Percentiles rank a stretch among this genome's conserved stretches.
Conservation (phyloP, 805 yeast genomes). For the Candida peoriensis region DNA sequence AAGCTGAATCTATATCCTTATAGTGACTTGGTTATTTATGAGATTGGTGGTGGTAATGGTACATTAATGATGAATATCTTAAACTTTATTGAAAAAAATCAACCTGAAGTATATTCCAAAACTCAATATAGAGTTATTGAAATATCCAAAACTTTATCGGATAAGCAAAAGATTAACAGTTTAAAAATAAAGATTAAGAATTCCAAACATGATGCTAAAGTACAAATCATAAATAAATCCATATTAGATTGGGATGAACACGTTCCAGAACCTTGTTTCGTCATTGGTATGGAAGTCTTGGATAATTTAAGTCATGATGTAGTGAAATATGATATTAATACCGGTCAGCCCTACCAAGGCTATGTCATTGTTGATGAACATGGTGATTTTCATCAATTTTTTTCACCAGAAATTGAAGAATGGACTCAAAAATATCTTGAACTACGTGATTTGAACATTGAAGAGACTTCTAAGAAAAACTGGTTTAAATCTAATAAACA, state of each 20-base stretch:
- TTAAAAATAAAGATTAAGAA: slow-evolving; percentile 11
- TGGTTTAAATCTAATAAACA: no score
- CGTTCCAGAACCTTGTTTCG: slow-evolving; percentile 64
- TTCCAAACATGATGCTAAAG: slow-evolving; percentile 47
- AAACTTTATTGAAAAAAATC: slow-evolving; percentile 52
- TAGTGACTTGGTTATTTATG: slow-evolving; percentile 70
- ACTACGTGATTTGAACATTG: slow-evolving; percentile 25
- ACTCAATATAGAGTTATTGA: slow-evolving; percentile 45
- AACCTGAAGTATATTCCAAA: slow-evolving; percentile 68
- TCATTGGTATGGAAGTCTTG: slow-evolving; percentile 76
- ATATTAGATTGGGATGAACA: slow-evolving; percentile 66
- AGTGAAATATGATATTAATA: slow-evolving; percentile 63
- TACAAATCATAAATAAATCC: slow-evolving; percentile 66
- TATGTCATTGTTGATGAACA: slow-evolving; percentile 66
- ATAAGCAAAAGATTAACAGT: slow-evolving; percentile 22
- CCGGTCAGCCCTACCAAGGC: slow-evolving; percentile 71
- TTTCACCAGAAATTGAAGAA: slow-evolving; percentile 53
- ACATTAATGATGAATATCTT: slow-evolving; percentile 74
- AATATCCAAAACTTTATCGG: slow-evolving; percentile 20
- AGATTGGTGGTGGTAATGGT: slow-evolving; percentile 90
- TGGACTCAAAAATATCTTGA: slow-evolving; percentile 53
- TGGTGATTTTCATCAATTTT: slow-evolving; percentile 75
- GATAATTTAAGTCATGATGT: slow-evolving; percentile 84
- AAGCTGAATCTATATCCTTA: slow-evolving; percentile 65
- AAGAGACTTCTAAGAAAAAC: no score